A percentile compares a stretch with the other conserved stretches of the same genome.
Conservation (phyloP, 306 rosid genomes). For the Styphnolobium japonicum region DNA sequence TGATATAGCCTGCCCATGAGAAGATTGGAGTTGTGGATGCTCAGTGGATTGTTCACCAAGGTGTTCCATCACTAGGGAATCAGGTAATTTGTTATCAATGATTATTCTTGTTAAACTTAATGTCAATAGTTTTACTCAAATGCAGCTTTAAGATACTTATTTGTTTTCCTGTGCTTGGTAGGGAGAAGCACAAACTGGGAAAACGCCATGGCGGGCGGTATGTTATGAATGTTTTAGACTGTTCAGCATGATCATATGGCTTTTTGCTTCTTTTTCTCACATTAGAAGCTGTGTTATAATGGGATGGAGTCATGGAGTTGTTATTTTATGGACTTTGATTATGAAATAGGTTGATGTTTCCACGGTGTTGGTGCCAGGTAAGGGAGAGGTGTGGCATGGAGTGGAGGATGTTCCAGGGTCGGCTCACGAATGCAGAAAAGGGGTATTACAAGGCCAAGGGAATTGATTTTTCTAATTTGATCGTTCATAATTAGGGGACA, state of each 20-base stretch:
- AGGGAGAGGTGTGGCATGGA: conserved; percentile 94
- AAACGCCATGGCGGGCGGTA: conserved; percentile 91
- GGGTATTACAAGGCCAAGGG: conserved; percentile 65
- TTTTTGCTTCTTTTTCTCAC: background rate
- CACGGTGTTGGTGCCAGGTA: conserved; percentile 55
- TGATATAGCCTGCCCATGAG: conserved; percentile 90
- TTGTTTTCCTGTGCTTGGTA: conserved; percentile 11
- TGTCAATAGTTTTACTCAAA: background rate
- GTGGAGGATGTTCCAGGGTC: conserved; percentile 89
- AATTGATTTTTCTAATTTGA: conserved; percentile 42
- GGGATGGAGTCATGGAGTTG: no score
- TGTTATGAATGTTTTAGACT: conserved; percentile 16
- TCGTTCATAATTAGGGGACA: conserved; percentile 38
- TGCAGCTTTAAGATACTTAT: background rate
- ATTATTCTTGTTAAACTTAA: background rate
- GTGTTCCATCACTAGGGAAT: conserved; percentile 86
- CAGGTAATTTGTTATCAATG: conserved; percentile 56
- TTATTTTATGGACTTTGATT: background rate
- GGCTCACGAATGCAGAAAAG: conserved; percentile 73
- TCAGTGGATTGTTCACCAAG: conserved; percentile 95
- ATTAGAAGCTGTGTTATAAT: background rate
- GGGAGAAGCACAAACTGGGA: conserved; percentile 83
- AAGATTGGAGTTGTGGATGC: conserved; percentile 97
- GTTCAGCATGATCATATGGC: background rate
- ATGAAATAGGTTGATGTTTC: background rate